Base-by-base conservation (phyloP, 176 grass and related monocot species). In the Cenchrus americanus region DNA sequence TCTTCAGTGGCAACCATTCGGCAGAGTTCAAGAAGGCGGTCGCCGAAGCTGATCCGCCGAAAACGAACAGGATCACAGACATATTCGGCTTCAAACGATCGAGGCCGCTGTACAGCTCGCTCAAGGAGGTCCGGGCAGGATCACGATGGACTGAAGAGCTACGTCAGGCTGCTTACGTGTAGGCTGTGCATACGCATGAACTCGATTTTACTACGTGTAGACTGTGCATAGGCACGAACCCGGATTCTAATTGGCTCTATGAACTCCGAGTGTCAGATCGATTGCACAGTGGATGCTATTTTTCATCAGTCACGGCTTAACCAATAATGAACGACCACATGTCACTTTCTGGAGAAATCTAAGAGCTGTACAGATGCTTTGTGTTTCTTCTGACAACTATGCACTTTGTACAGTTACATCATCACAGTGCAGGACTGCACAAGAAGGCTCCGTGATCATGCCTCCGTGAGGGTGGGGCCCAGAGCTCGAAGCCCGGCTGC, bases 1-100 rank as follows among this genome's bases (percentile, higher is more conserved):
- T 98, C 63, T 98, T 87, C 63, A 83, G 92, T 1, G 68, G 78
- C 10, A 91, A 85, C 32, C 89, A 94, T 65, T 85, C 48, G 15
- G 66, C 21, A 15, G 92, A 91, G 44, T 87, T 75, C 81, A 85
- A 82, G 75, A 75, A 60, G 60, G 71, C 64, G 2, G 66, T 78
- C 1, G 70, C 82, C 12, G 66, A 94, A 72, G 48, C 63, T 2
- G 81, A 89, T 74, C 47, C 18, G 3, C 77, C 84, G 11, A 84
- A 87, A 82, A 77, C 76, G 5, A 84, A 57, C 75, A 59, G 62
- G 58, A 85, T 94, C 18, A 85, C 82, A 5, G 89, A 89, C 44
- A 79, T 94, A 69, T 94, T 89, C 70, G 85, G 84, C 10, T 94
- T 94, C 89, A 89, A 80, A 73, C 87, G 92, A 49, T 94, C 95